These are phyloP conservation scores for Cucumis cinereus DNA, from an alignment of 306 rosid species.

Conservation along the genomic window DNA sequence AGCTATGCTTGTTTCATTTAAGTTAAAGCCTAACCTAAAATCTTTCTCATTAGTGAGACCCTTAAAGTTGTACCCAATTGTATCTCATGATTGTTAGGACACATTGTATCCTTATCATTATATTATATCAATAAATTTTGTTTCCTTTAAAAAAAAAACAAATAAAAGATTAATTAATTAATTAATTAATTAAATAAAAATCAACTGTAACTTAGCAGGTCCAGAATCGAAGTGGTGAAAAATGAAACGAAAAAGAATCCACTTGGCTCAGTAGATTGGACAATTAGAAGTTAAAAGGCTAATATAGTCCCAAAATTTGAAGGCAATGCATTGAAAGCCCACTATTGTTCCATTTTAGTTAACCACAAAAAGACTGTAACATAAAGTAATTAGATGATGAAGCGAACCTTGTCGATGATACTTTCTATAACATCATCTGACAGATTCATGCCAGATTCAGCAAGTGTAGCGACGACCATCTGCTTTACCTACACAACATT, in stretches of 20 bases:
- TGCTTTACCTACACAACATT: conserved; percentile 43
- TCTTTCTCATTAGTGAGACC: too few relatives aligned
- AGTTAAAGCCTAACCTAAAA: too few relatives aligned
- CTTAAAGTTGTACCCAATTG: too few relatives aligned
- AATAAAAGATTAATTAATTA: too few relatives aligned
- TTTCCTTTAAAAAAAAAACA: too few relatives aligned
- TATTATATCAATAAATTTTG: too few relatives aligned
- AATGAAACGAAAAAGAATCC: not conserved
- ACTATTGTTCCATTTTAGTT: not conserved
- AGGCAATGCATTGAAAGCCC: not conserved
- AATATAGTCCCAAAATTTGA: not conserved
- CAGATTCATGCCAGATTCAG: conserved; percentile 76
- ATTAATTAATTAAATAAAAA: too few relatives aligned
- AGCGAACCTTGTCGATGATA: conserved; percentile 65
- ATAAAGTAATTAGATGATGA: conserved; percentile 9
- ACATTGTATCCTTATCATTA: too few relatives aligned
- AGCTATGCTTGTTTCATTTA: too few relatives aligned
- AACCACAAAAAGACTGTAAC: not conserved
- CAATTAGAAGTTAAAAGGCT: not conserved
- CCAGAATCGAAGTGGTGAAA: not conserved
- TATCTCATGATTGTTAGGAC: too few relatives aligned
- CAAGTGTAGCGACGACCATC: conserved; percentile 80
- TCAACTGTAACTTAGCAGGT: not conserved
- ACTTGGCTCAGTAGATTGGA: not conserved
- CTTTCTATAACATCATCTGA: conserved; percentile 53